Evolutionary conservation across 306 rosid species (phyloP).

Genomic region (Castanospermum australe): DNA sequence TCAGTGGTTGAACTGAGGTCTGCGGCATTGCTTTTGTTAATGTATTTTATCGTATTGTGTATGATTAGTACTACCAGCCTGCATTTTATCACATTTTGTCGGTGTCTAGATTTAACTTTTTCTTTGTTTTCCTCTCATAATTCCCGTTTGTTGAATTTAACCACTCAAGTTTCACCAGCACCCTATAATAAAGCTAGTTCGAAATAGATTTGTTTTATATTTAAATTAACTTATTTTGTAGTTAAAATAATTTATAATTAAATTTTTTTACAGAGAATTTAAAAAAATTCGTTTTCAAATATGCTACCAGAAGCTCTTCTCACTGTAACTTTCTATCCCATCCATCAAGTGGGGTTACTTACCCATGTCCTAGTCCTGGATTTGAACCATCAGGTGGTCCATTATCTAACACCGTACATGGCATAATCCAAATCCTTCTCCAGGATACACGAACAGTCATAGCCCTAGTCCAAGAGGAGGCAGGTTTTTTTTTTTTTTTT

Average conservation of each 20-base stretch:
- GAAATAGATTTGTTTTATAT: too few species aligned
- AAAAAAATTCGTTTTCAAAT: too few species aligned
- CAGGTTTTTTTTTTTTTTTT: too few species aligned
- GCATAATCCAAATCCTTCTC: constrained; percentile 44
- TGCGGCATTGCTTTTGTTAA: constrained; percentile 5
- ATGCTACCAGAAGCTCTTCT: constrained; percentile 45
- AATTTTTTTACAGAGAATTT: too few species aligned
- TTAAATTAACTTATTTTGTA: too few species aligned
- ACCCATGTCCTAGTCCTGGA: constrained; percentile 45
- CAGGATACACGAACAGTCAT: constrained; percentile 45
- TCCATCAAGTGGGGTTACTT: constrained; percentile 33
- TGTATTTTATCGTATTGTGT: not conserved
- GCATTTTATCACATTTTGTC: constrained; percentile 1
- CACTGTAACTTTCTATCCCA: constrained; percentile 33
- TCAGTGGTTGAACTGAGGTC: constrained; percentile 1
- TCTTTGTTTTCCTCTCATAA: constrained; percentile 24
- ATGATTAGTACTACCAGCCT: not conserved
- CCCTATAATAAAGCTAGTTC: constrained; percentile 39
- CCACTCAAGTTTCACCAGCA: constrained; percentile 43
- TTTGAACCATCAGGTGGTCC: constrained; percentile 43
- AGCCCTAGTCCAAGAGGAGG: constrained; percentile 55
- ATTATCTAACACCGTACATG: constrained; percentile 34
- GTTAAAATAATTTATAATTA: too few species aligned
- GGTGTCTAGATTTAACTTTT: not conserved
- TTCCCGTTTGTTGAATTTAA: constrained; percentile 29